Conservation (phyloP, 2,329 filamentous ascomycete genomes). For the Talaromyces sp. region DNA sequence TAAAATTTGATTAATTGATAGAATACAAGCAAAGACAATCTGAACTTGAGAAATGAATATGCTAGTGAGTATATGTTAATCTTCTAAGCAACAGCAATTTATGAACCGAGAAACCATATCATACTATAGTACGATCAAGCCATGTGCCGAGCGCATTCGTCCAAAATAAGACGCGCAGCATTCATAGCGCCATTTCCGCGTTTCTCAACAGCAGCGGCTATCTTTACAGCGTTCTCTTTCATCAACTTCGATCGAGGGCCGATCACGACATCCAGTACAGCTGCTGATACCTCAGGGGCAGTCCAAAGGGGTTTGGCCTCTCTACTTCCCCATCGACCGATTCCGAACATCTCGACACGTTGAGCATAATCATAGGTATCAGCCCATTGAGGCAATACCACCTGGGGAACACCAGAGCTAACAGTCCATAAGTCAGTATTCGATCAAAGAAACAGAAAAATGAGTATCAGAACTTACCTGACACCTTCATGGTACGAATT, state of each 20-base stretch:
- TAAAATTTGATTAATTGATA: no score
- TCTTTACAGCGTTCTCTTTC: background rate
- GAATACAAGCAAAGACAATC: no score
- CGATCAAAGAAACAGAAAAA: no score
- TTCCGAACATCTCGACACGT: slow-evolving; percentile 3
- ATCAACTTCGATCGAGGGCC: background rate
- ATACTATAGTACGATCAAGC: background rate
- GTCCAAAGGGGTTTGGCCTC: slow-evolving; percentile 1
- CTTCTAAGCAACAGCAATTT: no score
- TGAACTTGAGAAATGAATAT: no score
- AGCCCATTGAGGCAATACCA: slow-evolving; percentile 1
- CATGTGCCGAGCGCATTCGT: background rate
- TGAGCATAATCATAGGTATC: slow-evolving; percentile 2
- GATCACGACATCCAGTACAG: background rate
- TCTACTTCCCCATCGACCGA: slow-evolving; percentile 1
- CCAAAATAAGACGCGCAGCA: background rate
- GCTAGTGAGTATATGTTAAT: no score
- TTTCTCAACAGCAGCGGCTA: background rate
- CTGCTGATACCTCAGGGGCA: background rate
- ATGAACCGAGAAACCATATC: no score
- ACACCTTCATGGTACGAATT: slow-evolving; percentile 5
- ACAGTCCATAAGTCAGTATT: background rate
- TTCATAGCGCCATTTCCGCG: background rate
- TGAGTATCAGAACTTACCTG: slow-evolving; percentile 6
- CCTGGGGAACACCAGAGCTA: slow-evolving; percentile 1